phyloP scores from a whole-genome alignment of 805 yeast species.

The Wickerhamiella vanderwaltii region DNA sequence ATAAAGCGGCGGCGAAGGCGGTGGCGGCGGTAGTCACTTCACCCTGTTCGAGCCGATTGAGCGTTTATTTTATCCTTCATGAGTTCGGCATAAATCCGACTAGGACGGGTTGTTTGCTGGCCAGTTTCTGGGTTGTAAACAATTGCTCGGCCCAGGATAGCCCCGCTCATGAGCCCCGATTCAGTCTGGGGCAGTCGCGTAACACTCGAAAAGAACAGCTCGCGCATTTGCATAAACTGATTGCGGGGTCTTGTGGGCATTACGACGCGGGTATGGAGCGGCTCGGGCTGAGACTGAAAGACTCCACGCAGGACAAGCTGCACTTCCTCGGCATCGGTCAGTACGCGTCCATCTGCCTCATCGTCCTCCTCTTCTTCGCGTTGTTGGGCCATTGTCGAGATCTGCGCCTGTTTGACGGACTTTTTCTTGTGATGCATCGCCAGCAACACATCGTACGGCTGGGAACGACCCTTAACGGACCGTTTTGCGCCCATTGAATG shows the following conservation, averaged over 20 bases:
- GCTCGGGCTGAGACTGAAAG: slow-evolving; percentile 62
- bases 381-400: slow-evolving; percentile 25
- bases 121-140: slow-evolving; percentile 24
- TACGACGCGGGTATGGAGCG: slow-evolving; percentile 56
- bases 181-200: slow-evolving; percentile 33
- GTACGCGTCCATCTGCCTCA: slow-evolving; percentile 23
- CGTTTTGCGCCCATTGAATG: slow-evolving; percentile 98
- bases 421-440: slow-evolving; percentile 86
- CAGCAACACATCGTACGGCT: slow-evolving; percentile 77
- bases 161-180: slow-evolving; percentile 21
- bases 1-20: too few relatives aligned
- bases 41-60: too few relatives aligned
- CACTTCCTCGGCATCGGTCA: slow-evolving; percentile 82
- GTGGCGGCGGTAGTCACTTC: too few relatives aligned
- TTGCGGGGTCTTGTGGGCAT: slow-evolving; percentile 59
- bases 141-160: slow-evolving; percentile 26
- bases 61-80: too few relatives aligned
- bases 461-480: slow-evolving; percentile 86
- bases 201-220: slow-evolving; percentile 75
- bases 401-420: slow-evolving; percentile 48
- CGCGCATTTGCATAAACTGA: slow-evolving; percentile 67
- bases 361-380: slow-evolving; percentile 26
- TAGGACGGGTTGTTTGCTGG: slow-evolving; percentile 24
- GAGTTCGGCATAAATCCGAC: slow-evolving; percentile 17
- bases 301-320: slow-evolving; percentile 81